Percentiles rank a stretch among this genome's conserved stretches.
These are phyloP conservation scores for Lactarius akahatsu DNA, from an alignment of 768 basidiomycete species.

Conservation along the genomic window DNA sequence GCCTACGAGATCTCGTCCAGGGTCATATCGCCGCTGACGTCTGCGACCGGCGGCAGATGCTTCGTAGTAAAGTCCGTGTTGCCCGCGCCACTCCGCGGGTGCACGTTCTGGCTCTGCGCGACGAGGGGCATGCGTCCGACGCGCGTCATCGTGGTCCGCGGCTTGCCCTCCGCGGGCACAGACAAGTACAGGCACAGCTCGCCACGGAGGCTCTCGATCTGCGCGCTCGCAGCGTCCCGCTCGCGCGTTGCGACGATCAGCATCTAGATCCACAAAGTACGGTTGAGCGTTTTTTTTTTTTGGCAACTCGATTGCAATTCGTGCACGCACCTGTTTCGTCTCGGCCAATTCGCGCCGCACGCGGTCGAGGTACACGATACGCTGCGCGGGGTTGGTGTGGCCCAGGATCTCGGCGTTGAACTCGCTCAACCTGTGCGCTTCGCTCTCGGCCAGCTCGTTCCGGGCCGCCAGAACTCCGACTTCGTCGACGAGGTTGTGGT, in stretches of 20 bases:
- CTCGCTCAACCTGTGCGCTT: constrained; percentile 68
- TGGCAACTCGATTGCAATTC: too few relatives aligned
- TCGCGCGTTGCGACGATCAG: constrained; percentile 36
- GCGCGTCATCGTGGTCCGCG: constrained; percentile 38
- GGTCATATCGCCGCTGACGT: constrained; percentile 34
- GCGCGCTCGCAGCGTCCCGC: constrained; percentile 33
- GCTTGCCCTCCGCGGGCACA: constrained; percentile 35
- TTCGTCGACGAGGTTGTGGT: constrained; percentile 60
- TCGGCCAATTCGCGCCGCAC: constrained; percentile 79
- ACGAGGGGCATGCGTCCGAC: constrained; percentile 35
- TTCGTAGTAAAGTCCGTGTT: constrained; percentile 13
- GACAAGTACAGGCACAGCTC: constrained; percentile 40
- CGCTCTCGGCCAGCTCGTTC: constrained; percentile 78
- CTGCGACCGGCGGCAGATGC: constrained; percentile 27
- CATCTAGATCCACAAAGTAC: constrained; percentile 29
- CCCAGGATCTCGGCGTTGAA: constrained; percentile 87
- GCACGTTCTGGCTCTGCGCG: constrained; percentile 28
- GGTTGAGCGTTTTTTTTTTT: background rate
- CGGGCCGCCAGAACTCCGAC: constrained; percentile 62
- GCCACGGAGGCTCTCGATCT: constrained; percentile 36
- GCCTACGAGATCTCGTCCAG: constrained; percentile 34
- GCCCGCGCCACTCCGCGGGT: background rate
- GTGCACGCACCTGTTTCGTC: constrained; percentile 61
- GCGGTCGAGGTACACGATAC: constrained; percentile 83
- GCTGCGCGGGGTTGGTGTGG: constrained; percentile 81